A percentile compares a stretch with the other conserved stretches of the same genome.
Conservation (phyloP, 164 flowering plant species). For the Umbilicus rupestris region DNA sequence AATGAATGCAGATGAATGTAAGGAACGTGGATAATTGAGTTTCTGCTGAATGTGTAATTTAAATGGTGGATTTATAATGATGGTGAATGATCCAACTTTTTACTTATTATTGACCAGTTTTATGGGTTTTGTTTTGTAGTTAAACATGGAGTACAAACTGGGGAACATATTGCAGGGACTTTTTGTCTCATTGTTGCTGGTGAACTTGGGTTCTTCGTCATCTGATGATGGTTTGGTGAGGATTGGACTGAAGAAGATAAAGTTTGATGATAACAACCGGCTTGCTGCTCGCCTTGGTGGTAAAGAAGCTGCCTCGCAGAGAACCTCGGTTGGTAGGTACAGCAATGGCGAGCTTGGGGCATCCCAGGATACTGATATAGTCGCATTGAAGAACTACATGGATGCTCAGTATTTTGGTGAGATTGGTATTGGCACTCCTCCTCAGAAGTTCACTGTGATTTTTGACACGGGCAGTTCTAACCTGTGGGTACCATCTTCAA, state of each 20-base stretch:
- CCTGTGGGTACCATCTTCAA: conserved; percentile 82
- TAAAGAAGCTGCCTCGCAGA: conserved; percentile 23
- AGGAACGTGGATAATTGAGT: too few relatives aligned
- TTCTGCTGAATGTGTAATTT: too few relatives aligned
- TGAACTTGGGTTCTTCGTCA: conserved; percentile 18
- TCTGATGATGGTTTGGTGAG: conserved; percentile 34
- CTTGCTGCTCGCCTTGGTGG: conserved; percentile 38
- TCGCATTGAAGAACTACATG: conserved; percentile 63
- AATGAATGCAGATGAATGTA: too few relatives aligned
- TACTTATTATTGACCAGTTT: too few relatives aligned
- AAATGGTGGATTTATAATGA: too few relatives aligned
- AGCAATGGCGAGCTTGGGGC: conserved; percentile 28
- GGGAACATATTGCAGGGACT: conserved; percentile 14
- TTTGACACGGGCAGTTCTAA: conserved; percentile 91
- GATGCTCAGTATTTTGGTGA: conserved; percentile 93
- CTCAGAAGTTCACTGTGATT: conserved; percentile 82
- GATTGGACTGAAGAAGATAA: conserved; percentile 48
- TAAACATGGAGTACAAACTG: conserved; percentile 19
- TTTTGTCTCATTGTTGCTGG: conserved; percentile 17
- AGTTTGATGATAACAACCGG: conserved; percentile 35
- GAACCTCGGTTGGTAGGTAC: conserved; percentile 30
- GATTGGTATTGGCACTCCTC: conserved; percentile 72
- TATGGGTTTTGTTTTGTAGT: conserved; percentile 11
- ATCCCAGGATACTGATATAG: conserved; percentile 44
- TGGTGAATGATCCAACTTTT: too few relatives aligned